A percentile compares a stretch with the other conserved stretches of the same genome.
These are phyloP conservation scores for Rhododendron mucronatum DNA, from an alignment of 148 eudicot species.

Conservation along the genomic window DNA sequence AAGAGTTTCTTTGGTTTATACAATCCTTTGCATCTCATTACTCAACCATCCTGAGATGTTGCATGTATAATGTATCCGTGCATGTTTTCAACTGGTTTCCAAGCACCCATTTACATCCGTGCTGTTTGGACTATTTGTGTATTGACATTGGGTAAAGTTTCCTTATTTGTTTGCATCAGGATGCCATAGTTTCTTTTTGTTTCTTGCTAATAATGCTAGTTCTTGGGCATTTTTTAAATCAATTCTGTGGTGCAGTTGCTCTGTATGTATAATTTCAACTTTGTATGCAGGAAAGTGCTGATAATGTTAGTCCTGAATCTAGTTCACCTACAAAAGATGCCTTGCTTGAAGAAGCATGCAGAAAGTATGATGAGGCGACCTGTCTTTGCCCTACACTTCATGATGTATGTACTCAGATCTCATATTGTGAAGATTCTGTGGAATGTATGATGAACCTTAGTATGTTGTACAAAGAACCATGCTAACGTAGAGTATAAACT, in stretches of 20 bases:
- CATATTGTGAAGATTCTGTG: neutral
- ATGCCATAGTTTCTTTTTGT: neutral
- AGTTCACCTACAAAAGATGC: slow-evolving; percentile 89
- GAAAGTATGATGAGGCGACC: slow-evolving; percentile 87
- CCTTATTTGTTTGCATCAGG: neutral
- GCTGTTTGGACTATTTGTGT: neutral
- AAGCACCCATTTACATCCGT: neutral
- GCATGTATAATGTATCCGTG: neutral
- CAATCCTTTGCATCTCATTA: neutral
- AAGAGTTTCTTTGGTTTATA: neutral
- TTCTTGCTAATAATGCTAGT: neutral
- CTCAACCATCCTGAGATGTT: neutral
- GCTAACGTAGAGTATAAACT: neutral
- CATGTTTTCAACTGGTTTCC: neutral
- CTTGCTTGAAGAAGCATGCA: slow-evolving; percentile 93
- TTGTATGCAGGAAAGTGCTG: slow-evolving; percentile 85
- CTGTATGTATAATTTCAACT: neutral
- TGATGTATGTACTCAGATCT: slow-evolving; percentile 59
- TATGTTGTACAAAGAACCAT: neutral
- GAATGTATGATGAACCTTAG: neutral
- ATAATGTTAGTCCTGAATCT: slow-evolving; percentile 82
- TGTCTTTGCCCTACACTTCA: slow-evolving; percentile 84
- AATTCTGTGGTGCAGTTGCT: neutral
- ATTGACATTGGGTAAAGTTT: neutral
- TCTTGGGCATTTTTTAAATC: neutral